Conservation (phyloP, 2,329 filamentous ascomycete genomes). For the Acrocalymma vagum region DNA sequence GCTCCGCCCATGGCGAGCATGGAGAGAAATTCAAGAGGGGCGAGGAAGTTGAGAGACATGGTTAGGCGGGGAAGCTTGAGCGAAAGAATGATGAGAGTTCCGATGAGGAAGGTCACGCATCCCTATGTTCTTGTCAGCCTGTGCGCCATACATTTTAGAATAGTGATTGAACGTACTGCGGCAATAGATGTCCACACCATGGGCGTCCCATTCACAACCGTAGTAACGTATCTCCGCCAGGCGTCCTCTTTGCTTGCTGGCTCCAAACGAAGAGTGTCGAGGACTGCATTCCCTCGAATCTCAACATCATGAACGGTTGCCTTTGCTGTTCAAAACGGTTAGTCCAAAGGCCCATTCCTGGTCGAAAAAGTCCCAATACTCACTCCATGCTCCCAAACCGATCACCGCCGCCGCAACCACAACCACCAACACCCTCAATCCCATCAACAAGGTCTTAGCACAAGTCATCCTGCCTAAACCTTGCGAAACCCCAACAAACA, state of each 20-base stretch:
- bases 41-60: slow-evolving; percentile 23
- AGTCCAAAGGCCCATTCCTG: neutral
- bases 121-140: slow-evolving; percentile 23
- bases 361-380: slow-evolving; percentile 7
- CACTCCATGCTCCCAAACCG: slow-evolving; percentile 36
- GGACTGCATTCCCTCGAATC: slow-evolving; percentile 21
- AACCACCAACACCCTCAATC: slow-evolving; percentile 30
- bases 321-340: slow-evolving; percentile 14
- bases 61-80: slow-evolving; percentile 19
- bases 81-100: slow-evolving; percentile 25
- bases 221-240: slow-evolving; percentile 30
- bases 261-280: slow-evolving; percentile 18
- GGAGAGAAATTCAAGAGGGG: slow-evolving; percentile 31
- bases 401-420: slow-evolving; percentile 28
- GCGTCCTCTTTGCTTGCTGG: slow-evolving; percentile 12
- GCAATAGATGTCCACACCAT: slow-evolving; percentile 35
- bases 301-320: slow-evolving; percentile 31
- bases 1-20: slow-evolving; percentile 31
- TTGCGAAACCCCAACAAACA: neutral
- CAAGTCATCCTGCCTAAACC: slow-evolving; percentile 25
- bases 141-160: neutral
- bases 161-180: slow-evolving; percentile 22
- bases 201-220: slow-evolving; percentile 17
- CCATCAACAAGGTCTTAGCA: slow-evolving; percentile 20
- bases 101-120: slow-evolving; percentile 26